A percentile compares a stretch with the other conserved stretches of the same genome.
Evolutionary conservation across 345 rosid species (phyloP).

Genomic region (Moringa oleifera): DNA sequence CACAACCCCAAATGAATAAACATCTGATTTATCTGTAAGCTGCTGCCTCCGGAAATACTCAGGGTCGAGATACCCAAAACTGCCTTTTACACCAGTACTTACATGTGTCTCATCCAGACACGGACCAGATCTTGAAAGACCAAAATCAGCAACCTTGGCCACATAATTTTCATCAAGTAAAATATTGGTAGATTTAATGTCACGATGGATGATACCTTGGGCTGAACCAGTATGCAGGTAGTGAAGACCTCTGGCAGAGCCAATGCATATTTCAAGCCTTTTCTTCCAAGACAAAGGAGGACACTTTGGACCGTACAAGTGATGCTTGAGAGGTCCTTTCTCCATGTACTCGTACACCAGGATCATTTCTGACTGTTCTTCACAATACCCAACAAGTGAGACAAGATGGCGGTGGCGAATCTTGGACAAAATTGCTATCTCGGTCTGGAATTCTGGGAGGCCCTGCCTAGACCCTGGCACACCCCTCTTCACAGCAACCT

Average conservation of each 20-base stretch:
- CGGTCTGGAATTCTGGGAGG: conserved; percentile 89
- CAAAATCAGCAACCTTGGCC: conserved; percentile 97
- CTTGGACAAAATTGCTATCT: conserved; percentile 71
- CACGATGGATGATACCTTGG: conserved; percentile 93
- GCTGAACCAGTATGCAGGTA: conserved; percentile 95
- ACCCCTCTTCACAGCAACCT: conserved; percentile 88
- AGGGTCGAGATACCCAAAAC: conserved; percentile 95
- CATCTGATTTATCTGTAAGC: conserved; percentile 93
- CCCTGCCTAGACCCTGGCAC: conserved; percentile 94
- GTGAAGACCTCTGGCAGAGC: conserved; percentile 92
- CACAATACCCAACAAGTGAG: conserved; percentile 86
- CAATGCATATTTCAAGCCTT: conserved; percentile 84
- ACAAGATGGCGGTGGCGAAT: conserved; percentile 94
- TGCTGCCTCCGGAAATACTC: conserved; percentile 95
- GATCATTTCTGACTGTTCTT: conserved; percentile 94
- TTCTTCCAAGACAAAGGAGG: conserved; percentile 86
- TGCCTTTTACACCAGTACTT: conserved; percentile 94
- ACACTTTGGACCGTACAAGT: conserved; percentile 60
- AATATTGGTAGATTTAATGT: conserved; percentile 90
- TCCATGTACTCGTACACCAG: conserved; percentile 95
- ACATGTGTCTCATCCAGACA: conserved; percentile 90
- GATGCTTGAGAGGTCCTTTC: conserved; percentile 79
- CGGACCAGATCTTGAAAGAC: conserved; percentile 93
- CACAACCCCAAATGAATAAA: conserved; percentile 90
- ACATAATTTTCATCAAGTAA: conserved; percentile 54